Percentiles rank a stretch among this genome's conserved stretches.
Evolutionary conservation across 805 yeast species (phyloP).

Genomic region (Candida saitoana): DNA sequence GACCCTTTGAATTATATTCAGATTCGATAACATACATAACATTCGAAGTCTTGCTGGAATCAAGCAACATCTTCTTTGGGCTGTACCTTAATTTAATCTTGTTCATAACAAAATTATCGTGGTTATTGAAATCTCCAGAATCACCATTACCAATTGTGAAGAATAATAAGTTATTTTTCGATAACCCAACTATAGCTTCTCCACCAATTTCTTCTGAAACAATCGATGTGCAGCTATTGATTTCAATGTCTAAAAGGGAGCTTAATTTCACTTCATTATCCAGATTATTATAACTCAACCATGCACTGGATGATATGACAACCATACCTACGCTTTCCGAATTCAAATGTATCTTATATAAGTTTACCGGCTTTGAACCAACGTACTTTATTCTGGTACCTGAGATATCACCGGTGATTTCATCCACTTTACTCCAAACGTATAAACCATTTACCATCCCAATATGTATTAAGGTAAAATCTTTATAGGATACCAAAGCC

Average conservation of each 20-base stretch:
- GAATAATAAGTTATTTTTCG: conserved; percentile 49
- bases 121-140: conserved; percentile 21
- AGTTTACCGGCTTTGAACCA: conserved; percentile 61
- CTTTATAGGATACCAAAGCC: conserved; percentile 17
- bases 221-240: conserved; percentile 50
- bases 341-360: conserved; percentile 34
- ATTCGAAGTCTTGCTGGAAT: conserved; percentile 17
- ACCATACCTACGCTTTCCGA: conserved; percentile 29
- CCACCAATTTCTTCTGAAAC: conserved; percentile 56
- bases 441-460: conserved; percentile 86
- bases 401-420: conserved; percentile 50
- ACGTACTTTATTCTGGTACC: conserved; percentile 67
- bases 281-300: conserved; percentile 46
- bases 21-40: conserved; percentile 43
- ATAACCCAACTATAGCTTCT: conserved; percentile 64
- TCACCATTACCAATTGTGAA: conserved; percentile 47
- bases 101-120: conserved; percentile 22
- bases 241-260: conserved; percentile 43
- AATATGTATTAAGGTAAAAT: conserved; percentile 51
- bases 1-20: conserved; percentile 36
- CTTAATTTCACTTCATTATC: conserved; percentile 37
- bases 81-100: conserved; percentile 45
- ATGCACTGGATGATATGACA: conserved; percentile 52
- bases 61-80: conserved; percentile 41
- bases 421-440: conserved; percentile 57